phyloP scores from a whole-genome alignment of 2,329 filamentous ascomycete species.

The Ophiosphaerella korrae region DNA sequence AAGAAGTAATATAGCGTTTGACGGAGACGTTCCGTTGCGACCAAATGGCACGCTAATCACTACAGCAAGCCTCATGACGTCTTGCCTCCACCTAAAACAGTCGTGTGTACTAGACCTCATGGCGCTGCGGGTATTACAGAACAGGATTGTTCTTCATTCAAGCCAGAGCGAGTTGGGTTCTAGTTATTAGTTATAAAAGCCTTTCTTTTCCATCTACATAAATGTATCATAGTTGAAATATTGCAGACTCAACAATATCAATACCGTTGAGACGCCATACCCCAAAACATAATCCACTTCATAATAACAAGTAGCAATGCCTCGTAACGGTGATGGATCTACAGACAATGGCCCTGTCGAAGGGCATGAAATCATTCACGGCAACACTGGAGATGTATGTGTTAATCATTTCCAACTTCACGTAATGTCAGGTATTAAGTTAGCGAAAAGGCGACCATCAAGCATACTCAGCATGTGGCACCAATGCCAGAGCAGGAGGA shows the following conservation, averaged over 20 bases:
- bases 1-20: too few relatives aligned
- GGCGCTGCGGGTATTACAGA: background rate
- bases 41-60: constrained; percentile 4
- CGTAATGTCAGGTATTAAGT: too few relatives aligned
- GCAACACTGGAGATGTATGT: constrained; percentile 42
- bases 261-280: too few relatives aligned
- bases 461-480: constrained; percentile 45
- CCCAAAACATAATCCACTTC: too few relatives aligned
- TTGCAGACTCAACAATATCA: too few relatives aligned
- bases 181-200: background rate
- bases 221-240: background rate
- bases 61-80: constrained; percentile 6
- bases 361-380: constrained; percentile 46
- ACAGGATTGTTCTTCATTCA: constrained; percentile 2
- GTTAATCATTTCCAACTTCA: background rate
- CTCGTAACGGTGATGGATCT: constrained; percentile 49
- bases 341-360: constrained; percentile 49
- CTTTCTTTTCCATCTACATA: background rate
- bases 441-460: constrained; percentile 25
- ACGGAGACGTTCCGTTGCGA: constrained; percentile 4
- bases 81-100: background rate
- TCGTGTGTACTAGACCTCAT: background rate
- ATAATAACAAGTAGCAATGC: constrained; percentile 30
- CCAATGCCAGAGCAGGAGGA: constrained; percentile 42
- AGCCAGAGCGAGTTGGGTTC: background rate